Conservation (phyloP, 768 basidiomycete genomes). For the Panaeolus papilionaceus region DNA sequence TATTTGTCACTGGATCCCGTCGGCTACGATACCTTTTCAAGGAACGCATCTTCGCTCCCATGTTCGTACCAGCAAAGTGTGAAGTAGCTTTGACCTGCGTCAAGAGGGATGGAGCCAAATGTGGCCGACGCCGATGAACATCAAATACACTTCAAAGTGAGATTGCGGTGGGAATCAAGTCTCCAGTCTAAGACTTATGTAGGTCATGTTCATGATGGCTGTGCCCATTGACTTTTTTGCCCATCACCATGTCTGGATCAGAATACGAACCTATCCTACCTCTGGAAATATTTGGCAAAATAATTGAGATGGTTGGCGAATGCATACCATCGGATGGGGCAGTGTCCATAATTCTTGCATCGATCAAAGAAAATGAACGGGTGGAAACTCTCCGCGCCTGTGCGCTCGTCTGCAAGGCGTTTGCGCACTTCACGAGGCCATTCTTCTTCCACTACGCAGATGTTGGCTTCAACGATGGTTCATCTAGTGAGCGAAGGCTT, state of each 20-base stretch:
- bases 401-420: neutral
- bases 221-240: too few species aligned
- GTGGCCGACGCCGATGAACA: too few species aligned
- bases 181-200: too few species aligned
- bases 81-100: too few species aligned
- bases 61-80: too few species aligned
- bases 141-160: too few species aligned
- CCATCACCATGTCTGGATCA: neutral
- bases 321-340: neutral
- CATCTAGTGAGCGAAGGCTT: neutral
- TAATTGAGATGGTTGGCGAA: neutral
- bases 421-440: neutral
- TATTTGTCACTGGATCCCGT: too few species aligned
- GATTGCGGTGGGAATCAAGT: too few species aligned
- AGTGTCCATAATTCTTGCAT: neutral
- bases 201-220: too few species aligned
- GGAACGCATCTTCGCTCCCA: too few species aligned
- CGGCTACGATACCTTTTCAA: too few species aligned
- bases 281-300: neutral
- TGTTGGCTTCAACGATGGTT: neutral
- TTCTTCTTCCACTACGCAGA: neutral
- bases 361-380: neutral
- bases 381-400: neutral
- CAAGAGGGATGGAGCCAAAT: too few species aligned
- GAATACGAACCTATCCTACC: constrained; percentile 7